Conservation (phyloP, 2,329 filamentous ascomycete species). For the Drechslerella stenobrocha region DNA sequence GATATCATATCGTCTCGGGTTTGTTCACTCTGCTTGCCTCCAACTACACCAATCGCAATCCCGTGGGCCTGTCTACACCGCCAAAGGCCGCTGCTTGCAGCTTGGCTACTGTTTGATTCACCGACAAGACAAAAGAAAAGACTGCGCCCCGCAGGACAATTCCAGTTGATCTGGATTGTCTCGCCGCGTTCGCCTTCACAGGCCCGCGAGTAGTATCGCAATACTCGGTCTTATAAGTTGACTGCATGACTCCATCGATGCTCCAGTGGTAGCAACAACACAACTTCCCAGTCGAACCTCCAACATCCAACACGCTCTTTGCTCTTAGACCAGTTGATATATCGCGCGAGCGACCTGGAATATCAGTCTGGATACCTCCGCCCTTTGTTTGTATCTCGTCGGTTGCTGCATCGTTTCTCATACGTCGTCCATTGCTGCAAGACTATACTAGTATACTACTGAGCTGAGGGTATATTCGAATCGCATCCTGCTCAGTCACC, state of each 20-base stretch:
- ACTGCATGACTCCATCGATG: conserved; percentile 9
- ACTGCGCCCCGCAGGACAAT: conserved; percentile 8
- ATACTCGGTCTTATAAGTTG: no score
- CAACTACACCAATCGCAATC: conserved; percentile 5
- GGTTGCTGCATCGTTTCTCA: conserved; percentile 6
- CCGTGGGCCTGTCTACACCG: no score
- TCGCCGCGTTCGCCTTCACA: conserved; percentile 10
- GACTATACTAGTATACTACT: not conserved
- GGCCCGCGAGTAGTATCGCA: not conserved
- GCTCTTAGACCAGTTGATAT: conserved; percentile 14
- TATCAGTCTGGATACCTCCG: conserved; percentile 33
- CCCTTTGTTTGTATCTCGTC: conserved; percentile 27
- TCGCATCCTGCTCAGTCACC: not conserved
- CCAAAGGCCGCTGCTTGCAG: conserved; percentile 13
- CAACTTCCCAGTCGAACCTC: conserved; percentile 12
- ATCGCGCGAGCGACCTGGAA: conserved; percentile 35
- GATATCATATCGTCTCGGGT: conserved; percentile 32
- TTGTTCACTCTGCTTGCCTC: conserved; percentile 20
- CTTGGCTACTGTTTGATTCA: conserved; percentile 1
- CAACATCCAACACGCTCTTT: conserved; percentile 6
- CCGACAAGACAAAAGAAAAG: not conserved
- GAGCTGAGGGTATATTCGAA: not conserved
- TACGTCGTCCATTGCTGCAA: conserved; percentile 1
- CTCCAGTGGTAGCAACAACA: conserved; percentile 22
- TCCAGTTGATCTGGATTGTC: conserved; percentile 42